Conservation (phyloP, 768 basidiomycete genomes). For the Rubroboletus satanas region DNA sequence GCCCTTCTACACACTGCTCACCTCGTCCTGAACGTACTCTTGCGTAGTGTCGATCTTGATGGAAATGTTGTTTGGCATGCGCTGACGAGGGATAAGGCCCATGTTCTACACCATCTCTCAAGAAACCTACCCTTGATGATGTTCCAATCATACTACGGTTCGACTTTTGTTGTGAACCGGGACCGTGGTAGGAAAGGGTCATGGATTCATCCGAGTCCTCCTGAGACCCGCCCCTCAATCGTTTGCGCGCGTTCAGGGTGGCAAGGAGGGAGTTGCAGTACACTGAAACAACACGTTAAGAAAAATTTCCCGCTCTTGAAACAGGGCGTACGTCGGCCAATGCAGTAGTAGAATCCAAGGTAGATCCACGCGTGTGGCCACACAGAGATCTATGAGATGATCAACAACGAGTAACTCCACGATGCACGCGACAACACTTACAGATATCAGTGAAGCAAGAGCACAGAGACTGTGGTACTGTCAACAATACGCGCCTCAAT, state of each 20-base stretch:
- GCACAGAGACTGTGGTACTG: constrained; percentile 40
- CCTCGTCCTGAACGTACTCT: constrained; percentile 43
- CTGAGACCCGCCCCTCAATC: constrained; percentile 33
- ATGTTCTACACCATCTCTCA: not conserved
- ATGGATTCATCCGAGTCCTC: constrained; percentile 1
- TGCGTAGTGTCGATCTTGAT: constrained; percentile 64
- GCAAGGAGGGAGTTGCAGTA: constrained; percentile 60
- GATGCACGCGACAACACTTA: constrained; percentile 11
- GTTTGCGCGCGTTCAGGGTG: constrained; percentile 52
- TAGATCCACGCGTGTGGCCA: constrained; percentile 50
- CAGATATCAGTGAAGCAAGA: constrained; percentile 50
- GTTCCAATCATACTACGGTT: not conserved
- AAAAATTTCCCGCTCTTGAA: not conserved
- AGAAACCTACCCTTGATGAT: constrained; percentile 3
- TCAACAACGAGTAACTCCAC: not conserved
- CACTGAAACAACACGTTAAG: constrained; percentile 30
- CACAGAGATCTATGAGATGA: constrained; percentile 38
- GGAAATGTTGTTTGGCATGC: constrained; percentile 40
- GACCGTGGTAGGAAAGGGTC: constrained; percentile 11
- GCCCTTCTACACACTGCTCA: not conserved
- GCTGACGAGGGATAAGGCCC: constrained; percentile 1
- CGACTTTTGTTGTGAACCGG: constrained; percentile 6
- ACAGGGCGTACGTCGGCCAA: constrained; percentile 48
- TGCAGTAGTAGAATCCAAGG: constrained; percentile 56
- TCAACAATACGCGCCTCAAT: not conserved